Evolutionary conservation across 1,284 basidiomycete genomes (phyloP).

Genomic region (Pholiota adiposa): DNA sequence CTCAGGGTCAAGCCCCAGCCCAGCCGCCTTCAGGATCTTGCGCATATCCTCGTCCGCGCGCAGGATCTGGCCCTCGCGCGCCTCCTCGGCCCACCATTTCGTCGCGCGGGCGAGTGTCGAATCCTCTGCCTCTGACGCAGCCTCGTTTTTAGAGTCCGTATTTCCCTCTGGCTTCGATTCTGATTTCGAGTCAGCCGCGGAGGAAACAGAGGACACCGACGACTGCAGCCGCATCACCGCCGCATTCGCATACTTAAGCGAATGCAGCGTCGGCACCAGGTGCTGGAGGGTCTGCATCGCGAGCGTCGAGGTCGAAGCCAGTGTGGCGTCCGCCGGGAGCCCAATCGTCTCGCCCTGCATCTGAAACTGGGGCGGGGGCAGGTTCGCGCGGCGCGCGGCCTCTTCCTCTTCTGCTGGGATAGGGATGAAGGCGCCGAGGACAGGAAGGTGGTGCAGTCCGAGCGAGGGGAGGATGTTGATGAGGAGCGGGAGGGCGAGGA

Average conservation of each 20-base stretch:
- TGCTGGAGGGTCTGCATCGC: constrained; percentile 44
- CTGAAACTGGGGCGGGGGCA: constrained; percentile 22
- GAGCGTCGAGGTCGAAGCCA: constrained; percentile 22
- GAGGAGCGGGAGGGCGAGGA: constrained; percentile 59
- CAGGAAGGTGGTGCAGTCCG: constrained; percentile 51
- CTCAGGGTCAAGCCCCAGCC: constrained; percentile 46
- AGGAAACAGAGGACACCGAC: neutral
- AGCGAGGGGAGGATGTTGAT: constrained; percentile 49
- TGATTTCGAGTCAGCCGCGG: too few relatives aligned
- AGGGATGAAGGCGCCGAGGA: constrained; percentile 53
- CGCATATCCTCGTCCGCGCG: constrained; percentile 51
- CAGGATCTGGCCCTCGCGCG: constrained; percentile 51
- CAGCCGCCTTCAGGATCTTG: constrained; percentile 51
- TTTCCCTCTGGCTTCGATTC: too few relatives aligned
- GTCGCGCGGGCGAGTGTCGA: constrained; percentile 46
- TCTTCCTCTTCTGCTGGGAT: constrained; percentile 45
- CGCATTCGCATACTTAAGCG: constrained; percentile 57
- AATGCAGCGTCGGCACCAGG: constrained; percentile 46
- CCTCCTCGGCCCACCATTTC: constrained; percentile 62
- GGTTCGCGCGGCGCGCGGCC: constrained; percentile 26
- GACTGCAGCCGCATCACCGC: constrained; percentile 56
- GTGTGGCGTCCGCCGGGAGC: constrained; percentile 20
- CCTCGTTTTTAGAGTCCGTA: neutral
- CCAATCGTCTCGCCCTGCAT: constrained; percentile 18
- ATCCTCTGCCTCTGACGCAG: neutral